These are phyloP conservation scores for Pseudoneurospora amorphoporcata DNA, from an alignment of 495 filamentous ascomycete species.

Conservation along the genomic window DNA sequence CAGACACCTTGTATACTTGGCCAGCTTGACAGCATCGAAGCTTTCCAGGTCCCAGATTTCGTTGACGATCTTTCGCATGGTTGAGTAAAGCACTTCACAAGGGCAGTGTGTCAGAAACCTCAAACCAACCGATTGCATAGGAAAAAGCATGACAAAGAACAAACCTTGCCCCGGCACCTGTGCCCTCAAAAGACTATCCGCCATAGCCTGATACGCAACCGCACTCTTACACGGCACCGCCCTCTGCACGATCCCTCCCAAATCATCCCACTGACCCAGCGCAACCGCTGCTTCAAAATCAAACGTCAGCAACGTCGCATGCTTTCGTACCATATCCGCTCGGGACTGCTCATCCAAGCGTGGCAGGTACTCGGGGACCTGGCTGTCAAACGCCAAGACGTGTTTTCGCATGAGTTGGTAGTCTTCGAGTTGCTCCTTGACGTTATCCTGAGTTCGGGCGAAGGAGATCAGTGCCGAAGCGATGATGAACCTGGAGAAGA, in stretches of 20 bases:
- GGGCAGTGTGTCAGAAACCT: conserved; percentile 5
- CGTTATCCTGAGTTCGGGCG: conserved; percentile 53
- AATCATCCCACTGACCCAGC: conserved; percentile 56
- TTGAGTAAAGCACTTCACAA: conserved; percentile 33
- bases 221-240: conserved; percentile 28
- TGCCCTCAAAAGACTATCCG: conserved; percentile 50
- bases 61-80: conserved; percentile 52
- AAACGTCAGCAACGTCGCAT: conserved; percentile 54
- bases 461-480: conserved; percentile 48
- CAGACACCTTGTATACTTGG: conserved; percentile 63
- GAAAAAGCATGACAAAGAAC: neutral
- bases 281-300: conserved; percentile 65
- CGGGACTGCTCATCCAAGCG: conserved; percentile 32
- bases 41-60: conserved; percentile 44
- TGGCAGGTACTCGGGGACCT: conserved; percentile 25
- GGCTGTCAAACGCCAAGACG: conserved; percentile 42
- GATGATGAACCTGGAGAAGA: conserved; percentile 62
- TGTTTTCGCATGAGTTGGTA: conserved; percentile 50
- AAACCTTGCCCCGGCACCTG: conserved; percentile 40
- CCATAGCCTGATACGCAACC: conserved; percentile 39
- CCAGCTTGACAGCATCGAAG: conserved; percentile 45
- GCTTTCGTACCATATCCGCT: conserved; percentile 48
- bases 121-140: conserved; percentile 2
- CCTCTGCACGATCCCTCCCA: conserved; percentile 52
- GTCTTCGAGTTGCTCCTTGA: conserved; percentile 46